Conservation (phyloP, 345 rosid genomes). For the Psidium friedrichsthalianum region DNA sequence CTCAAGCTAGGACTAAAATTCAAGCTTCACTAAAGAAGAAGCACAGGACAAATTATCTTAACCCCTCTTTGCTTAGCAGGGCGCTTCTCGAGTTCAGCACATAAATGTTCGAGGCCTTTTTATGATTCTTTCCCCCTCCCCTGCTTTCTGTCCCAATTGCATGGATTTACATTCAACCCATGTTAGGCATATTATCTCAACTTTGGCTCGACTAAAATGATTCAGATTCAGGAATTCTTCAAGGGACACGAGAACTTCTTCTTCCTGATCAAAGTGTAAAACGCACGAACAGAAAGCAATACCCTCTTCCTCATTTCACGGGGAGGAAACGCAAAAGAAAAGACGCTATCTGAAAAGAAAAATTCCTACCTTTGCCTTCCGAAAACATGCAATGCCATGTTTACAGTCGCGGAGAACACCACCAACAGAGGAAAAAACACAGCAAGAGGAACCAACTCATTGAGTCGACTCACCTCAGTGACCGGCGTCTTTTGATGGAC, state of each 20-base stretch:
- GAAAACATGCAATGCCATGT: neutral
- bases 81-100: neutral
- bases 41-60: neutral
- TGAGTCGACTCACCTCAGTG: conserved; percentile 25
- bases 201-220: neutral
- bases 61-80: neutral
- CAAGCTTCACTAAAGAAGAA: neutral
- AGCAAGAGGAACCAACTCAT: neutral
- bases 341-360: neutral
- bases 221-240: neutral
- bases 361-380: neutral
- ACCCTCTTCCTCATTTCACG: neutral
- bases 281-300: neutral
- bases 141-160: neutral
- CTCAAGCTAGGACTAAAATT: neutral
- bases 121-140: neutral
- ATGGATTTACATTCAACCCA: neutral
- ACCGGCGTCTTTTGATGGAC: conserved; percentile 28
- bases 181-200: neutral
- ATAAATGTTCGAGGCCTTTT: neutral
- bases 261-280: neutral
- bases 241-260: neutral
- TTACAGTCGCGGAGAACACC: neutral
- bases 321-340: neutral
- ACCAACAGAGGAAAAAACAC: neutral